A percentile compares a stretch with the other conserved stretches of the same genome.
phyloP scores from a whole-genome alignment of 306 rosid genomes.

The Neltuma alba region DNA sequence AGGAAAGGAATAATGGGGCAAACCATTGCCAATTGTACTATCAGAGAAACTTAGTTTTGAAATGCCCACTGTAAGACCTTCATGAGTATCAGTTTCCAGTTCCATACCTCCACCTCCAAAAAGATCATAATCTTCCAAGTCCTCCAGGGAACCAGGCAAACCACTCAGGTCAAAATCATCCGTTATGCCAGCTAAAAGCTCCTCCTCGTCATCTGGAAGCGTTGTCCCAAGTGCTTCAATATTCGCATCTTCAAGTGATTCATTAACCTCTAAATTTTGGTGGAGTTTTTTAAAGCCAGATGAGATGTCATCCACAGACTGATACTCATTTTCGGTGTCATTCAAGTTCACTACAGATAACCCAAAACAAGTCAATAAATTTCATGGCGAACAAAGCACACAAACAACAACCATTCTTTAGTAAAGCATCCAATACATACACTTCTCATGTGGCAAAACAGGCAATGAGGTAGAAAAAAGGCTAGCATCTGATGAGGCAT shows the following conservation, averaged over 20 bases:
- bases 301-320: constrained; percentile 56
- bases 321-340: constrained; percentile 51
- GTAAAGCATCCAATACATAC: constrained; percentile 45
- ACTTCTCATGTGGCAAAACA: constrained; percentile 72
- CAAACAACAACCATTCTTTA: constrained; percentile 19
- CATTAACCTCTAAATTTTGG: constrained; percentile 53
- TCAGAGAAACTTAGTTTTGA: constrained; percentile 69
- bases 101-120: constrained; percentile 93
- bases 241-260: constrained; percentile 52
- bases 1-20: constrained; percentile 57
- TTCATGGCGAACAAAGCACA: background rate
- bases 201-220: constrained; percentile 83
- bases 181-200: constrained; percentile 73
- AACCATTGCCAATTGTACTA: constrained; percentile 52
- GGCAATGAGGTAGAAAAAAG: constrained; percentile 85
- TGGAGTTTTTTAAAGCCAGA: constrained; percentile 50
- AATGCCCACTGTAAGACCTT: constrained; percentile 54
- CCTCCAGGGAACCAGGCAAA: constrained; percentile 81
- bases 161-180: constrained; percentile 86
- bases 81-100: constrained; percentile 71
- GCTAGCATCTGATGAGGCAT: constrained; percentile 71
- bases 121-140: constrained; percentile 82
- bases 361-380: constrained; percentile 36
- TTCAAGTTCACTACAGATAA: constrained; percentile 67
- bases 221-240: constrained; percentile 51